Conservation (phyloP, 2,329 filamentous ascomycete genomes). For the Colletotrichum incanum region DNA sequence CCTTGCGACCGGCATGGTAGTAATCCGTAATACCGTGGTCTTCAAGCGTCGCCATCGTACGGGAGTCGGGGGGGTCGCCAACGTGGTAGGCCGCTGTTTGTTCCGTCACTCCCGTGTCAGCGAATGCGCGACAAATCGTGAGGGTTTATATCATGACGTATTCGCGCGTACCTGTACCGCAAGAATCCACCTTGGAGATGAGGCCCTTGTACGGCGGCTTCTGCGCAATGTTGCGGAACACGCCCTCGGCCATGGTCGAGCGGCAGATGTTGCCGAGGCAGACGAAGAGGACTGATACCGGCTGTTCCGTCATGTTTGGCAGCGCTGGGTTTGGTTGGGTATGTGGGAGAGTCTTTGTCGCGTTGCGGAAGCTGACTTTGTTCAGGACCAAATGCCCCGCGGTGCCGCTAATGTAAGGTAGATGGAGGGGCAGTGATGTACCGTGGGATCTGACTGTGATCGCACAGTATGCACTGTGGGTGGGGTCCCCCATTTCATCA, state of each 20-base stretch:
- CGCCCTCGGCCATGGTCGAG: slow-evolving; percentile 96
- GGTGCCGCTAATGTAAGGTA: slow-evolving; percentile 19
- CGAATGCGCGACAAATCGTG: not conserved
- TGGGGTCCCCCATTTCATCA: not conserved
- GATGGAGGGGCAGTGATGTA: slow-evolving; percentile 22
- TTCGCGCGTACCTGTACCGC: slow-evolving; percentile 77
- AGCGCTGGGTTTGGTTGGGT: not conserved
- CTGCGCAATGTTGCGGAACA: slow-evolving; percentile 82
- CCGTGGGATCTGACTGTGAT: not conserved
- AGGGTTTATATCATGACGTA: slow-evolving; percentile 35
- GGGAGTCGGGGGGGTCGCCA: slow-evolving; percentile 82
- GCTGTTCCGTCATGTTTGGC: slow-evolving; percentile 55
- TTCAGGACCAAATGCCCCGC: slow-evolving; percentile 28
- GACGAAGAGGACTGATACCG: slow-evolving; percentile 88
- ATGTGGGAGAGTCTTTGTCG: slow-evolving; percentile 19
- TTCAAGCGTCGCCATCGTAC: slow-evolving; percentile 85
- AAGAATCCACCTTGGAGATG: slow-evolving; percentile 84
- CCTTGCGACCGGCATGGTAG: slow-evolving; percentile 82
- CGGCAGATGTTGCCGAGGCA: slow-evolving; percentile 97
- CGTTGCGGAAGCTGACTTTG: slow-evolving; percentile 24
- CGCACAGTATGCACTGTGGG: slow-evolving; percentile 8
- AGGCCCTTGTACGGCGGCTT: slow-evolving; percentile 71
- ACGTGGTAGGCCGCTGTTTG: slow-evolving; percentile 82
- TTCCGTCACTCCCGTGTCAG: slow-evolving; percentile 19
- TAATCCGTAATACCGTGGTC: slow-evolving; percentile 84